phyloP scores from a whole-genome alignment of 192 early-diverging fungal genomes.

The Coemansia sp. region DNA sequence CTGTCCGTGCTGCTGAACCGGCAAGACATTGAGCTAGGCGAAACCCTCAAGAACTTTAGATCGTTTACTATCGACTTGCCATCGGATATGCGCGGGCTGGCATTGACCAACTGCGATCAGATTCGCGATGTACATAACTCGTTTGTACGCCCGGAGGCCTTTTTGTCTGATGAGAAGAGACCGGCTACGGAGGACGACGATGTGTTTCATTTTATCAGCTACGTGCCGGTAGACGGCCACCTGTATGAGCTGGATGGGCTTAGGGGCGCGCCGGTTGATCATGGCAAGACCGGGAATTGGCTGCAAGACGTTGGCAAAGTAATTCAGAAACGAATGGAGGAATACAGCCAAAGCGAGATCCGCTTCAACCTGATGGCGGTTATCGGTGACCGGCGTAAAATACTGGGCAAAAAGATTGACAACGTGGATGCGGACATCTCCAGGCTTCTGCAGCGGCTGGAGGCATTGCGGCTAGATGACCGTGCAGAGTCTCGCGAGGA shows the following conservation, averaged over 20 bases:
- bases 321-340: conserved; percentile 67
- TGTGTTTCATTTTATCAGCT: conserved; percentile 78
- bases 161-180: conserved; percentile 63
- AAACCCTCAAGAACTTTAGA: conserved; percentile 64
- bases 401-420: conserved; percentile 53
- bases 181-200: conserved; percentile 63
- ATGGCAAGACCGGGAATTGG: conserved; percentile 68
- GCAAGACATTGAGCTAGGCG: conserved; percentile 65
- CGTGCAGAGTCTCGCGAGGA: conserved; percentile 39
- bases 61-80: conserved; percentile 68
- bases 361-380: conserved; percentile 81
- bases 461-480: conserved; percentile 36
- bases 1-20: conserved; percentile 70
- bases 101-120: conserved; percentile 73
- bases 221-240: conserved; percentile 66
- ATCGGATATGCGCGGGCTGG: conserved; percentile 74
- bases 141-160: conserved; percentile 76
- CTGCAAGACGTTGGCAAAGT: conserved; percentile 60
- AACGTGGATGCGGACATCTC: conserved; percentile 54
- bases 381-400: conserved; percentile 62
- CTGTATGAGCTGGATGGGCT: conserved; percentile 81
- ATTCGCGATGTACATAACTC: conserved; percentile 76
- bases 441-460: conserved; percentile 17
- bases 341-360: conserved; percentile 61
- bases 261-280: conserved; percentile 64